phyloP scores from a whole-genome alignment of 225 moss, liverwort and hornwort species.

The Bryoerythrophyllum caledonicum region DNA sequence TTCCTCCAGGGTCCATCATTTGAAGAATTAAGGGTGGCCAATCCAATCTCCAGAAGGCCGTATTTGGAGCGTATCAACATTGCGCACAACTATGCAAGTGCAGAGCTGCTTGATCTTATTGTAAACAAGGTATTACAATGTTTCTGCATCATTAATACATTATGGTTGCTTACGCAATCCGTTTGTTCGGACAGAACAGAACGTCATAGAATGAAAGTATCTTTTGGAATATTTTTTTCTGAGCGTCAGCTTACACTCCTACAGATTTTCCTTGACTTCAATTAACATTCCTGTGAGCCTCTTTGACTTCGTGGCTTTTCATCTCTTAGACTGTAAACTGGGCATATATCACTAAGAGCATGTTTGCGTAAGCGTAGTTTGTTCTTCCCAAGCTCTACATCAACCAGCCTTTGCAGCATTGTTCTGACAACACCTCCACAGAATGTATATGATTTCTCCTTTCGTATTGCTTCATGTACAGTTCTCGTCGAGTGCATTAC shows the following conservation, averaged over 20 bases:
- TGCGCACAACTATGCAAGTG: conserved; percentile 86
- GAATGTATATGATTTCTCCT: not conserved
- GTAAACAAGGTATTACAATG: conserved; percentile 53
- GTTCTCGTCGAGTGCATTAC: conserved; percentile 9
- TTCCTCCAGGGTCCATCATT: conserved; percentile 67
- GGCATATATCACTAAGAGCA: not conserved
- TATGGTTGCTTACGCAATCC: not conserved
- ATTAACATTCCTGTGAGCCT: not conserved
- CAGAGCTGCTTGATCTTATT: conserved; percentile 81
- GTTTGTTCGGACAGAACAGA: conserved; percentile 2
- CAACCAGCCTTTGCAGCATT: not conserved
- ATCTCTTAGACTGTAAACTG: conserved; percentile 3
- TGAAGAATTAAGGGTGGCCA: conserved; percentile 47
- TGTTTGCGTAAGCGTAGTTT: not conserved
- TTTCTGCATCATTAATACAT: not conserved
- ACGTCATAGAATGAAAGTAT: not conserved
- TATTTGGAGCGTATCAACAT: conserved; percentile 82
- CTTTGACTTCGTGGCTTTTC: not conserved
- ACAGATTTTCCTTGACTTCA: not conserved
- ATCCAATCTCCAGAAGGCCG: conserved; percentile 64
- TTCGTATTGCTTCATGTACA: not conserved
- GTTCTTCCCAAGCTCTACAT: not conserved
- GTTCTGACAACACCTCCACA: not conserved
- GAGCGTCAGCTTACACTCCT: conserved; percentile 2
- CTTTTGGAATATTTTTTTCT: not conserved